A percentile compares a stretch with the other conserved stretches of the same genome.
Evolutionary conservation across 164 flowering plant genomes (phyloP).

Genomic region (Dillenia suffruticosa): DNA sequence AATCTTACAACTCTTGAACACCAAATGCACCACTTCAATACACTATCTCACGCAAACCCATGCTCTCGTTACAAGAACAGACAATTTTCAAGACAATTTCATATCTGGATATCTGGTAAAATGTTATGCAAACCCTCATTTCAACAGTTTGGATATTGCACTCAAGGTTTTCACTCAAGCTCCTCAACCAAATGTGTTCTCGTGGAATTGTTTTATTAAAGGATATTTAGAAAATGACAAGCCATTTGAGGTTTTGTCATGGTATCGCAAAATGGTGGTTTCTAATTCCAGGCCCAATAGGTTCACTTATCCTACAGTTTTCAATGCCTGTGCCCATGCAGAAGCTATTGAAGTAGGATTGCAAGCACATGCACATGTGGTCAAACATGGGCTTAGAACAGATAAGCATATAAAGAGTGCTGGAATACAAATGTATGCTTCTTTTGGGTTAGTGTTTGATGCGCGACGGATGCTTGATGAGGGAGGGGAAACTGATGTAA

Average conservation of each 20-base stretch:
- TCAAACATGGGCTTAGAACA: conserved; percentile 33
- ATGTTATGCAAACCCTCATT: conserved; percentile 28
- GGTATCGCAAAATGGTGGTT: conserved; percentile 33
- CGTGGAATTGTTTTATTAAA: conserved; percentile 44
- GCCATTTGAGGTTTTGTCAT: conserved; percentile 21
- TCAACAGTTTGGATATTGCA: conserved; percentile 23
- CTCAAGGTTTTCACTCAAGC: conserved; percentile 31
- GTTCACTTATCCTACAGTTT: conserved; percentile 40
- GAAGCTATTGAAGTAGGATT: conserved; percentile 28
- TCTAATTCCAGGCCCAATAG: conserved; percentile 35
- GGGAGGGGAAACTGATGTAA: conserved; percentile 25
- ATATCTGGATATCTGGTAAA: conserved; percentile 42
- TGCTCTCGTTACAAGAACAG: conserved; percentile 28
- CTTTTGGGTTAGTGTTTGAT: conserved; percentile 23
- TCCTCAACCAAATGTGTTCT: conserved; percentile 35
- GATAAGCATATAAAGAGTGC: conserved; percentile 41
- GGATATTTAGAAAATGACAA: conserved; percentile 36
- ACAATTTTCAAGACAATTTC: conserved; percentile 37
- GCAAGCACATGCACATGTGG: conserved; percentile 43
- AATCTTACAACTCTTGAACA: conserved; percentile 31
- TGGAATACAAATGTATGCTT: conserved; percentile 47
- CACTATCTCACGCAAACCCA: conserved; percentile 40
- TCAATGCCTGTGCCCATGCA: conserved; percentile 34
- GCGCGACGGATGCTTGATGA: conserved; percentile 35
- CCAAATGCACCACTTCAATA: conserved; percentile 38